Base-by-base conservation (phyloP, 768 basidiomycete species). In the Trametes maxima region DNA sequence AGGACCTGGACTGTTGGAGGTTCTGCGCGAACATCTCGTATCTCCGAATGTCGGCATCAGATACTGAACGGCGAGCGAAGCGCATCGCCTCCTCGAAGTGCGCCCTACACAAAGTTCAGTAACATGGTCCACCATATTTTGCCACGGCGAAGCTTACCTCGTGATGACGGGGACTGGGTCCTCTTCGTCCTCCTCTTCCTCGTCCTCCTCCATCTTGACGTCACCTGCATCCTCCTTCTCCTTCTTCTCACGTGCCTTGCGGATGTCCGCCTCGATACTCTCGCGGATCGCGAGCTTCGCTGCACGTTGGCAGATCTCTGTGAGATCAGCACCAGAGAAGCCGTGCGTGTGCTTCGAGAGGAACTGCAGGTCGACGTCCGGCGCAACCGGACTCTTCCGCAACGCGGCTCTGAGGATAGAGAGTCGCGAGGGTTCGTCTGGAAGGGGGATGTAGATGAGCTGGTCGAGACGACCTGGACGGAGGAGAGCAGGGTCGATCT, bases 81-180 rank as follows among this genome's bases (percentile, higher is more conserved):
- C 90, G 89, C 95, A 98, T 98, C 2, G 97, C 95, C 77, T 98
- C 96, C 78, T 98, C 96, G 68, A 98, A 98, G 82, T 98, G 96
- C 0, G 89, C 94, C 70, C 87, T 87, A 54, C 28, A 8, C 24
- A 1, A 25, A 48, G n/a, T 63, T 37, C n/a, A 53, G 68, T 19
- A 70, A 36, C 22, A 67, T 5, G 22, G 39, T 48, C 22, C 12
- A 24, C 11, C 45, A 56, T 25, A 33, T 33, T 25, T 5, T 36
- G 12, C n/a, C 51, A 24, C 40, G 49, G 66, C 7, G 55, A 21
- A 53, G 73, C 82, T 55, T 69, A 87, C 86, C 77, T 83, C 28
- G 93, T 90, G 69, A 96, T 97, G 70, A 89, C 78, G 11, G 94
- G 91, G 25, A 98, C 95, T 5, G 93, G 94, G 68, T 96, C 96